These are phyloP conservation scores for Fusarium sp. DNA, from an alignment of 2,329 filamentous ascomycete species.

Conservation along the genomic window DNA sequence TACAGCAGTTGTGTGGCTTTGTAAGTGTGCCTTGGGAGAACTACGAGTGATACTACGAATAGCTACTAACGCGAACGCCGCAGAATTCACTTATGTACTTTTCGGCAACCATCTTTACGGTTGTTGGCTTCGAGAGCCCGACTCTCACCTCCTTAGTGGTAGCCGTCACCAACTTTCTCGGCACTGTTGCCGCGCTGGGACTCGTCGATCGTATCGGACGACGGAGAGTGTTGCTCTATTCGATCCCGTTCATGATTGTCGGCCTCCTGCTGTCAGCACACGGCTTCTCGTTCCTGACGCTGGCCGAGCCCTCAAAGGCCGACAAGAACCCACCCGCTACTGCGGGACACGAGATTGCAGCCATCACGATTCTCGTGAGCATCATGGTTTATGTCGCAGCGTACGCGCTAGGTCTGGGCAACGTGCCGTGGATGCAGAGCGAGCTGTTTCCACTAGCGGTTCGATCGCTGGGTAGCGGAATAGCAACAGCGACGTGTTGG, in stretches of 20 bases:
- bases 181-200: slow-evolving; percentile 81
- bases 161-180: slow-evolving; percentile 86
- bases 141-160: slow-evolving; percentile 86
- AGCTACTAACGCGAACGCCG: slow-evolving; percentile 14
- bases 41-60: not conserved
- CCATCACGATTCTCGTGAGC: slow-evolving; percentile 76
- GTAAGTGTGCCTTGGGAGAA: slow-evolving; percentile 60
- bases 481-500: slow-evolving; percentile 90
- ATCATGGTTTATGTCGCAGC: slow-evolving; percentile 88
- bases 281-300: slow-evolving; percentile 78
- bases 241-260: slow-evolving; percentile 86
- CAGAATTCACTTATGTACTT: slow-evolving; percentile 95
- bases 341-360: slow-evolving; percentile 53
- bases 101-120: slow-evolving; percentile 84
- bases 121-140: slow-evolving; percentile 84
- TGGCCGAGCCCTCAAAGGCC: slow-evolving; percentile 52
- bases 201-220: slow-evolving; percentile 87
- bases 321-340: slow-evolving; percentile 37
- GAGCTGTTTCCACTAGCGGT: slow-evolving; percentile 89
- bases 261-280: slow-evolving; percentile 80
- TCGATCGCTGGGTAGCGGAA: slow-evolving; percentile 79
- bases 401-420: slow-evolving; percentile 90
- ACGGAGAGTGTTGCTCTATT: slow-evolving; percentile 84
- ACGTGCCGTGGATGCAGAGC: slow-evolving; percentile 96
- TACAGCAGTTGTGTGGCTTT: slow-evolving; percentile 92